These are phyloP conservation scores for Sporothrix euskadiensis DNA, from an alignment of 2,329 filamentous ascomycete species.

Conservation along the genomic window DNA sequence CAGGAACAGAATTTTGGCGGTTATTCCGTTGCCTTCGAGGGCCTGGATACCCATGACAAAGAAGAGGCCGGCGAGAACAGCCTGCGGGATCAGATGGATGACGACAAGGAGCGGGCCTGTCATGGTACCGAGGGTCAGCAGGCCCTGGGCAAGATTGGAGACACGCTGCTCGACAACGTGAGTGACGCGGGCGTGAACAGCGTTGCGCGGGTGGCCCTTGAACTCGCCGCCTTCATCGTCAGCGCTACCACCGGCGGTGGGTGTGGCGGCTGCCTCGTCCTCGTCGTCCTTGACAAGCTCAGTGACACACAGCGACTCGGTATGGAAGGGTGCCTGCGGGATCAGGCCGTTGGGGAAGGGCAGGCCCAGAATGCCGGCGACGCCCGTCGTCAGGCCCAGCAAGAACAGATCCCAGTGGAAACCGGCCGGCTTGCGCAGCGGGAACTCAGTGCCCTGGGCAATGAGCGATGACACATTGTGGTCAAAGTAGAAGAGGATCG, in stretches of 20 bases:
- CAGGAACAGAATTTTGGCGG: slow-evolving; percentile 70
- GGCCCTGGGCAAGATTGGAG: slow-evolving; percentile 75
- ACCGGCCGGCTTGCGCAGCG: slow-evolving; percentile 75
- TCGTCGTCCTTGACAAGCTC: slow-evolving; percentile 52
- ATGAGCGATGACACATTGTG: slow-evolving; percentile 86
- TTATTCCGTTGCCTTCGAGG: slow-evolving; percentile 75
- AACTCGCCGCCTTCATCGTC: slow-evolving; percentile 42
- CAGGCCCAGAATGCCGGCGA: slow-evolving; percentile 73
- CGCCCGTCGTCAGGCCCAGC: slow-evolving; percentile 72
- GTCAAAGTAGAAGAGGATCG: slow-evolving; percentile 85
- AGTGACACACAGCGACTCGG: slow-evolving; percentile 74
- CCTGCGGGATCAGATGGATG: slow-evolving; percentile 75
- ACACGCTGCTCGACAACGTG: slow-evolving; percentile 77
- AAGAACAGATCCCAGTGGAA: slow-evolving; percentile 87
- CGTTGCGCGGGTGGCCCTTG: slow-evolving; percentile 51
- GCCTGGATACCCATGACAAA: slow-evolving; percentile 84
- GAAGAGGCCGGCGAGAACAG: slow-evolving; percentile 77
- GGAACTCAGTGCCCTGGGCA: slow-evolving; percentile 79
- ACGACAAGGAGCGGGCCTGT: slow-evolving; percentile 71
- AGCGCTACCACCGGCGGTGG: neutral
- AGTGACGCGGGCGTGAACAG: slow-evolving; percentile 50
- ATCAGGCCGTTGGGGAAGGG: slow-evolving; percentile 83
- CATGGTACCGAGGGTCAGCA: slow-evolving; percentile 79
- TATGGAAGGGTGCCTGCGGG: slow-evolving; percentile 81
- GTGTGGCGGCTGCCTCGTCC: neutral